A percentile compares a stretch with the other conserved stretches of the same genome.
Conservation (phyloP, 352 stramenopile genomes). For the Phytophthora capsici region DNA sequence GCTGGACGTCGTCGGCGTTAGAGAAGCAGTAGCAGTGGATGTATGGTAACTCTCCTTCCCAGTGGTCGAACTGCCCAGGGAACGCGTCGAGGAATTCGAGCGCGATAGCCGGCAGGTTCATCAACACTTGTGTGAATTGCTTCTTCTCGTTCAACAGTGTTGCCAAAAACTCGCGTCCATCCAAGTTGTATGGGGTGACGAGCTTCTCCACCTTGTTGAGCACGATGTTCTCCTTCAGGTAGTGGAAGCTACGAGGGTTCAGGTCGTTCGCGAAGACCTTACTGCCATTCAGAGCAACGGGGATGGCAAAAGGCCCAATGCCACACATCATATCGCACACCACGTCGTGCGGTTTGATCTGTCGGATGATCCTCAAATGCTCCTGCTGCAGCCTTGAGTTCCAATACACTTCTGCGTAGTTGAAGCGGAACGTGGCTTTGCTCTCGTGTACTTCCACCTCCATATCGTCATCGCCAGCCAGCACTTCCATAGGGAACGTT, state of each 20-base stretch:
- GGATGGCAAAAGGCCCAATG: conserved; percentile 96
- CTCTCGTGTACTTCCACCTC: conserved; percentile 93
- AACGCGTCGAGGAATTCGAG: conserved; percentile 94
- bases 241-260: conserved; percentile 92
- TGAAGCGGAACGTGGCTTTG: conserved; percentile 93
- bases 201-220: conserved; percentile 91
- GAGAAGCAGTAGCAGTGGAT: conserved; percentile 98
- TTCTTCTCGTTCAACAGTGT: conserved; percentile 71
- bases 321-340: conserved; percentile 97
- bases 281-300: conserved; percentile 87
- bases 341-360: conserved; percentile 67
- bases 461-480: conserved; percentile 88
- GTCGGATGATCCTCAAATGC: conserved; percentile 92
- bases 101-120: conserved; percentile 96
- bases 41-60: conserved; percentile 74
- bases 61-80: conserved; percentile 66
- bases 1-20: conserved; percentile 73
- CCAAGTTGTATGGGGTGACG: conserved; percentile 91
- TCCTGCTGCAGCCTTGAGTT: conserved; percentile 96
- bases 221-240: conserved; percentile 91
- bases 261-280: conserved; percentile 94
- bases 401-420: conserved; percentile 98
- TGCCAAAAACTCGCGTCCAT: conserved; percentile 93
- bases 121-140: conserved; percentile 93
- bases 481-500: conserved; percentile 97